These are phyloP conservation scores for Aspergillus cristatus DNA, from an alignment of 495 filamentous ascomycete species.

Conservation along the genomic window DNA sequence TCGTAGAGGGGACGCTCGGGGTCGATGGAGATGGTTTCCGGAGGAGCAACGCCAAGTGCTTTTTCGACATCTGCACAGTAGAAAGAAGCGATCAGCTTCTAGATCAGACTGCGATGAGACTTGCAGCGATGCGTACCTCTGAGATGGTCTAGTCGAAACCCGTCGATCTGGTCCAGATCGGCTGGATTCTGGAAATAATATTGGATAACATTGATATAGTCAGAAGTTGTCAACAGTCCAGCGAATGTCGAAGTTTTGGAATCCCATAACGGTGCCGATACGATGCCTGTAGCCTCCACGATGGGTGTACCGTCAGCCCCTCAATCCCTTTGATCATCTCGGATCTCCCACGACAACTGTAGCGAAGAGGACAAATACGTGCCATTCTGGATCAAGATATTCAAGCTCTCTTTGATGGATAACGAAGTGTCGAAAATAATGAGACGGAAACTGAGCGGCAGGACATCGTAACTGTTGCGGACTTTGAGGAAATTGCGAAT, in stretches of 20 bases:
- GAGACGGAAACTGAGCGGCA: slow-evolving; percentile 93
- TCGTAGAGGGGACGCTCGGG: slow-evolving; percentile 86
- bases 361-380: slow-evolving; percentile 15
- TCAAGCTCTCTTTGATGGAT: slow-evolving; percentile 93
- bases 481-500: slow-evolving; percentile 96
- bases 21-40: slow-evolving; percentile 93
- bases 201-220: slow-evolving; percentile 97
- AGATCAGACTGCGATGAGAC: neutral
- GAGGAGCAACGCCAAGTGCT: slow-evolving; percentile 79
- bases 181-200: slow-evolving; percentile 99
- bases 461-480: slow-evolving; percentile 94
- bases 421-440: slow-evolving; percentile 93
- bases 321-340: neutral
- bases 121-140: slow-evolving; percentile 48
- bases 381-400: slow-evolving; percentile 97
- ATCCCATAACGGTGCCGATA: slow-evolving; percentile 97
- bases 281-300: slow-evolving; percentile 61
- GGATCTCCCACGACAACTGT: too few relatives aligned
- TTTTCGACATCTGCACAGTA: slow-evolving; percentile 74
- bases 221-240: slow-evolving; percentile 86
- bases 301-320: neutral
- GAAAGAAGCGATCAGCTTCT: slow-evolving; percentile 12
- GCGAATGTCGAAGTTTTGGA: slow-evolving; percentile 90
- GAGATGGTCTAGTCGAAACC: slow-evolving; percentile 88
- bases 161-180: slow-evolving; percentile 77